Base-by-base conservation (phyloP, 306 rosid genomes). In the Vigna radiata region DNA sequence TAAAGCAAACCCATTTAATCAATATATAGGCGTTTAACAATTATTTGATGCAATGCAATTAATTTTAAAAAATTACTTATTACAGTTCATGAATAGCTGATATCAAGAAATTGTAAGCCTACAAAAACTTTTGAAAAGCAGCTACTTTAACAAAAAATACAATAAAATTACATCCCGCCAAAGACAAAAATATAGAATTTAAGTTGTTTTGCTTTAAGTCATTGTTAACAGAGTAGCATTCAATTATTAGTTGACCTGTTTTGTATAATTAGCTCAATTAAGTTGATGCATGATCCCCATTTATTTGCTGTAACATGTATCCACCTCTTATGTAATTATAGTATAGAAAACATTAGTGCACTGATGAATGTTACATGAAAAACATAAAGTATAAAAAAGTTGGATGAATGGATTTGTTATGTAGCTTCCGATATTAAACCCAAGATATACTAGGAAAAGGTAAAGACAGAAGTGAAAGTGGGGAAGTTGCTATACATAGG, bases 271-370 rank as follows among this genome's bases (percentile, higher is more conserved):
- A 36, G 41, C 41, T 36, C 41, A 36, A 36, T 6, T 36, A 36
- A 36, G 41, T 36, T 33, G 37, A 33, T 33, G 12, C 19, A 19
- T 21, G 67, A 73, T 52, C 50, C 41, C 54, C 53, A 16, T 47
- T 78, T 62, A 55, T 55, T 58, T 11, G 15, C 5, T 25, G 17
- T 58, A 31, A 71, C 65, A 49, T n/a, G 67, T 25, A 19, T 44
- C 47, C 39, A 31, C 75, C 66, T 64, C 43, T 52, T 53, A 52
- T 49, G 59, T 19, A 64, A 48, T 25, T 41, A 52, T 69, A 73
- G 21, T 44, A 73, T 4, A 56, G 37, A 56, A 67, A 27, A 39
- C 47, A 33, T 39, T 61, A 48, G 36, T 3, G 17, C 16, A 29
- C 50, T 18, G 3, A 65, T 52, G 60, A 60, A 44, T 47, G 37